These are phyloP conservation scores for Odonthalia washingtoniensis DNA, from an alignment of 31 red algal species.

Conservation along the genomic window DNA sequence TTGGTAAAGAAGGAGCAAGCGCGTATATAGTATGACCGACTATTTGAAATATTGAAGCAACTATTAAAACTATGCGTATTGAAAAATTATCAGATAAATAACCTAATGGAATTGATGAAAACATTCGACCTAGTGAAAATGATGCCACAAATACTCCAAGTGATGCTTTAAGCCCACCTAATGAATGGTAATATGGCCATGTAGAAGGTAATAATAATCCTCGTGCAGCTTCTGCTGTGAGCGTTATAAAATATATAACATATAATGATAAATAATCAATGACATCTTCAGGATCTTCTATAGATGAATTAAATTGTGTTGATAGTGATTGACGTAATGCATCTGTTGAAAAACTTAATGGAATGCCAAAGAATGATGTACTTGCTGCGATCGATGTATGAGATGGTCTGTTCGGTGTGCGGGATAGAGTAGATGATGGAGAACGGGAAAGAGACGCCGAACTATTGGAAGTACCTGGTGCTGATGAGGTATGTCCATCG, in stretches of 20 bases:
- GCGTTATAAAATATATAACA: conserved; percentile 69
- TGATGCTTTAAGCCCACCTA: conserved; percentile 65
- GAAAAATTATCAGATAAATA: conserved; percentile 77
- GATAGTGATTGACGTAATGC: neutral
- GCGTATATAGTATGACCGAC: conserved; percentile 80
- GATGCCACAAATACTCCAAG: conserved; percentile 86
- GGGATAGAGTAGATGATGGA: no score
- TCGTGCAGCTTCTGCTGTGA: conserved; percentile 87
- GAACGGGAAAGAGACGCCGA: no score
- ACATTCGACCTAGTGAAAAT: conserved; percentile 91
- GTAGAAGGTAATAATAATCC: conserved; percentile 86
- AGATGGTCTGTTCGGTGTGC: no score
- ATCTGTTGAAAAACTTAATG: neutral
- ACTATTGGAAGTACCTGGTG: no score
- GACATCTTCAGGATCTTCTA: conserved; percentile 3
- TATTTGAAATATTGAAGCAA: conserved; percentile 69
- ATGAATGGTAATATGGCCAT: conserved; percentile 78
- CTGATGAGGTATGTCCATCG: no score
- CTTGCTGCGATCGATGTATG: neutral
- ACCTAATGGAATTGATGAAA: conserved; percentile 88
- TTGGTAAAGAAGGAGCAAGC: conserved; percentile 41
- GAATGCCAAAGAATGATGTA: conserved; percentile 1
- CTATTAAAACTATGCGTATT: conserved; percentile 57
- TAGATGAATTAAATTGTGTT: neutral
- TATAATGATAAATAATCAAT: conserved; percentile 67